Percentiles rank a stretch among this genome's conserved stretches.
Conservation (phyloP, 768 basidiomycete species). For the Lactarius hatsudake region DNA sequence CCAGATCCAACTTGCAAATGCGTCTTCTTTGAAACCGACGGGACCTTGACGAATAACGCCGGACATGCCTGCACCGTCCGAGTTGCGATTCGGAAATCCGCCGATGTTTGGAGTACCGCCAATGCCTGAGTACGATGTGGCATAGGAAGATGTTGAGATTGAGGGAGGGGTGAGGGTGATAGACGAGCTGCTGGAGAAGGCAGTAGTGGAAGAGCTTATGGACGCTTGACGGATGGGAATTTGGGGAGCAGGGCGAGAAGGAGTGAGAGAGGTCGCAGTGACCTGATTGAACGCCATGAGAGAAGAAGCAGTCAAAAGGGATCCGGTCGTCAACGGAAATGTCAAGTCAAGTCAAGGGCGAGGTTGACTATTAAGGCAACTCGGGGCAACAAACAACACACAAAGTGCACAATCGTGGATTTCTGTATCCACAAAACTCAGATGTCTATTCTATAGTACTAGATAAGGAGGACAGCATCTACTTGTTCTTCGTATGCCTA, state of each 20-base stretch:
- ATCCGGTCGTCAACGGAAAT: background rate
- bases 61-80: conserved; percentile 35
- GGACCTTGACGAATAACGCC: conserved; percentile 65
- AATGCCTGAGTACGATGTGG: conserved; percentile 71
- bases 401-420: background rate
- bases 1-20: conserved; percentile 89
- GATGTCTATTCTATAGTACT: background rate
- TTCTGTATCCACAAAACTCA: too few relatives aligned
- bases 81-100: conserved; percentile 65
- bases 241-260: conserved; percentile 74
- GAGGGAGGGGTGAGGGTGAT: conserved; percentile 48
- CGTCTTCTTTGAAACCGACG: conserved; percentile 91
- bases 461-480: conserved; percentile 18
- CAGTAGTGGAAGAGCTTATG: conserved; percentile 47
- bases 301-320: conserved; percentile 7
- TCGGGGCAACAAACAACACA: background rate
- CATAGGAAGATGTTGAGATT: conserved; percentile 59
- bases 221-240: conserved; percentile 53
- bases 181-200: conserved; percentile 57
- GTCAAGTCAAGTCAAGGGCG: conserved; percentile 1
- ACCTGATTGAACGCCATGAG: conserved; percentile 50
- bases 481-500: conserved; percentile 46
- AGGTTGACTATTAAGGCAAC: background rate
- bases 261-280: conserved; percentile 61
- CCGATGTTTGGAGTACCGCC: conserved; percentile 85